Evolutionary conservation across 2,329 filamentous ascomycete genomes (phyloP), one percentile per base, ranked within the genome.

Genomic region (Fusarium armeniacum): DNA sequence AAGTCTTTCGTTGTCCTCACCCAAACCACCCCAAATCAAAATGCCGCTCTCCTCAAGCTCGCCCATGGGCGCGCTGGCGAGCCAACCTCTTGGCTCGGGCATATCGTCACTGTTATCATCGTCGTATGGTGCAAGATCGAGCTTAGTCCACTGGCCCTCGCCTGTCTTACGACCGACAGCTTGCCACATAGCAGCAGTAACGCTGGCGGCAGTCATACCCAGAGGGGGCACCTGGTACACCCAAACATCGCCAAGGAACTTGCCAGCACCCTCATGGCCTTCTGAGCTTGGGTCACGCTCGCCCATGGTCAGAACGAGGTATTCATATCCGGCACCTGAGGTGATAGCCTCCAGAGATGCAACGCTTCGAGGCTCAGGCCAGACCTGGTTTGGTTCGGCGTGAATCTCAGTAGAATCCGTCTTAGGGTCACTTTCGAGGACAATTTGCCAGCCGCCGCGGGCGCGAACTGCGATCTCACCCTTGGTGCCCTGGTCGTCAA

Each of bases 181-280:
- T 65, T 84, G 83, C 77, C 83, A 79, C 55, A 89, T 80, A n/a
- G 87, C 85, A 61, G 89, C 82, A 32, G 84, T 83, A 63, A 90
- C 78, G 71, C 85, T 86, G 3, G 87, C 87, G 1, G 83, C 80
- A 16, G 85, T 86, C 81, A 85, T 84, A 59, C 84, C 83, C 47
- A 83, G 76, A 12, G 86, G 83, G 12, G 86, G 87, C 20, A 89
- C 83, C 77, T 89, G 86, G 78, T 89, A 91, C 18, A 85, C 83
- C 89, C 89, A 91, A 20, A 89, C 84, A 74, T 91, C 89, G 66
- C 82, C 78, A 79, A 83, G 84, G 76, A 88, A 89, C 61, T 81
- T 83, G 26, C 85, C 87, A 3, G 85, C 83, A 18, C 78, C 84
- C 20, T 81, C 81, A 70, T 87, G 83, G 30, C 85, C 86, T 3